Conservation (phyloP, 2,329 filamentous ascomycete genomes). For the Aureobasidium melanogenum region DNA sequence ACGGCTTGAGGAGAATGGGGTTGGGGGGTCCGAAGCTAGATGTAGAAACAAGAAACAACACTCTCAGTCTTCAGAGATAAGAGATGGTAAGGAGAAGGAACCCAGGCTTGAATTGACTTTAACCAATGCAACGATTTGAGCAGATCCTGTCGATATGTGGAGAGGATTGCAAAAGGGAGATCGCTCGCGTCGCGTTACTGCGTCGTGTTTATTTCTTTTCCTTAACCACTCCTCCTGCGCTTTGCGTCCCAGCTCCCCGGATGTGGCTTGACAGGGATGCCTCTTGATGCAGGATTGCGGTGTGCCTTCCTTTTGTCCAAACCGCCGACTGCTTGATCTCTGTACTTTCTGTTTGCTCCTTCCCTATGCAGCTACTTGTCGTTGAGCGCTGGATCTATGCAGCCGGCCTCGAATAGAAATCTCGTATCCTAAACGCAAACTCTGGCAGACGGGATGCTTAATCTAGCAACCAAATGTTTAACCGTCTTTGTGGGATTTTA, state of each 20-base stretch:
- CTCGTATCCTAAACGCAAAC: not conserved
- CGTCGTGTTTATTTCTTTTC: not conserved
- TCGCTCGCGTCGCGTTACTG: slow-evolving; percentile 6
- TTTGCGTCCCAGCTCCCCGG: not conserved
- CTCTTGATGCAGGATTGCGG: not conserved
- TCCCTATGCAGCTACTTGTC: not conserved
- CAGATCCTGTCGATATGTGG: slow-evolving; percentile 4
- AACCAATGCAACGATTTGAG: not conserved
- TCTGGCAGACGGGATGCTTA: not conserved
- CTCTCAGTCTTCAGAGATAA: not conserved
- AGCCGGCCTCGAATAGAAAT: not conserved
- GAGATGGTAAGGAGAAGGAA: not conserved
- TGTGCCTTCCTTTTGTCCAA: not conserved
- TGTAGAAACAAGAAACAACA: not conserved
- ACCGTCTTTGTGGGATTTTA: slow-evolving; percentile 3
- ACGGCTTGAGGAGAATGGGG: not conserved
- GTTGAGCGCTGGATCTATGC: not conserved
- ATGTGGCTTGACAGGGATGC: slow-evolving; percentile 7
- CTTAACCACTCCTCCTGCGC: not conserved
- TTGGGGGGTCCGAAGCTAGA: not conserved
- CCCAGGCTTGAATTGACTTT: slow-evolving; percentile 9
- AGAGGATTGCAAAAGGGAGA: slow-evolving; percentile 2
- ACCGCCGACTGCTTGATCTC: not conserved
- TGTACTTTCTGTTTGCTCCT: not conserved
- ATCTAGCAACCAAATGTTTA: not conserved